Conservation (phyloP, 2,329 filamentous ascomycete genomes). For the Simplicillium sp. region DNA sequence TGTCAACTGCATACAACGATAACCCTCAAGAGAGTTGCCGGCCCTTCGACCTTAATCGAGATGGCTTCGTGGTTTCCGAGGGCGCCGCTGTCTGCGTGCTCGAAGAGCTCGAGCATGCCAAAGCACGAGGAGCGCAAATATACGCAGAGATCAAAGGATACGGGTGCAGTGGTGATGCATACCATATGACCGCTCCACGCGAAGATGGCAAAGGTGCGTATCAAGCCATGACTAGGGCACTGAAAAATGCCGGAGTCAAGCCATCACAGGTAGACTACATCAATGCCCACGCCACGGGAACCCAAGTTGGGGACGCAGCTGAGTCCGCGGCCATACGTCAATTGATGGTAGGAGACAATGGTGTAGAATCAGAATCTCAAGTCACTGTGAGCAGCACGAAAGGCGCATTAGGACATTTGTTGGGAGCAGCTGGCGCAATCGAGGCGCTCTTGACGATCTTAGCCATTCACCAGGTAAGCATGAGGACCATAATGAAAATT, state of each 20-base stretch:
- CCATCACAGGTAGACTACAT: conserved; percentile 77
- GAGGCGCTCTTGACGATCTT: conserved; percentile 82
- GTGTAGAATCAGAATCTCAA: conserved; percentile 47
- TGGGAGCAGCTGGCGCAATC: conserved; percentile 84
- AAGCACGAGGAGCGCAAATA: conserved; percentile 64
- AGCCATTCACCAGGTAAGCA: conserved; percentile 64
- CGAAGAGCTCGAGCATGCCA: conserved; percentile 86
- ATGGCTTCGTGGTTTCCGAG: conserved; percentile 88
- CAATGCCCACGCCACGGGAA: conserved; percentile 92
- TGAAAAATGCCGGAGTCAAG: conserved; percentile 60
- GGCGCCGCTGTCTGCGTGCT: conserved; percentile 81
- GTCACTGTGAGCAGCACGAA: conserved; percentile 91
- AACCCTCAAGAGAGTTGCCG: conserved; percentile 62
- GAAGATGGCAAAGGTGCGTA: conserved; percentile 75
- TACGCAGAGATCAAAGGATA: conserved; percentile 89
- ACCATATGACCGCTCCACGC: conserved; percentile 87
- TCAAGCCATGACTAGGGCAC: conserved; percentile 74
- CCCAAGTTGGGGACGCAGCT: conserved; percentile 73
- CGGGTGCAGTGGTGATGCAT: conserved; percentile 79
- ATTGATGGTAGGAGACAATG: conserved; percentile 66
- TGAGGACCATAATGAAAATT: conserved; percentile 3
- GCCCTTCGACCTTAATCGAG: conserved; percentile 73
- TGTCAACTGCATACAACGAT: conserved; percentile 74
- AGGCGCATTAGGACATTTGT: conserved; percentile 80
- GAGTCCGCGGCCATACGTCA: conserved; percentile 76